Base-by-base conservation (phyloP, 2,329 filamentous ascomycete species). In the Fusarium continuum region DNA sequence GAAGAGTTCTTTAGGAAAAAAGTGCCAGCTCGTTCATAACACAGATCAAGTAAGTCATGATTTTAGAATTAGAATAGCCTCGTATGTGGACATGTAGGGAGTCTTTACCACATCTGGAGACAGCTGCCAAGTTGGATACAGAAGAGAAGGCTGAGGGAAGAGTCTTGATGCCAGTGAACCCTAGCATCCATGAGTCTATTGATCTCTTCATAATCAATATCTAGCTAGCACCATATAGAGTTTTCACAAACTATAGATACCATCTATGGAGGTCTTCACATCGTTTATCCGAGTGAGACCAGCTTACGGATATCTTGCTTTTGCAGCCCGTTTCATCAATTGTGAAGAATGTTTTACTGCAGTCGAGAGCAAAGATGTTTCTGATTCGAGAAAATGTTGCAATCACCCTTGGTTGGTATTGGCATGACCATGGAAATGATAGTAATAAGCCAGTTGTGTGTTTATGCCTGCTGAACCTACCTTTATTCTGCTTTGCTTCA, bases 361-460 rank as follows among this genome's bases (percentile, higher is more conserved):
- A 1, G 82, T 87, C 0, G 82, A 85, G 44, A 83, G 85, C 6
- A 73, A 79, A 82, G 49, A 82, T 87, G 61, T 72, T 75, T 3
- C 82, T 87, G 70, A 67, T 76, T 17, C 76, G 79, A 3, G 83
- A 84, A 8, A 84, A 87, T 60, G 81, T 87, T 2, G 82, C 87
- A 13, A 71, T 86, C 1, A 87, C 85, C 0, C 85, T 84, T 0
- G 81, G 78, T 0, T 87, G 84, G 84, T 81, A 85, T 66, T 87
- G 82, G 78, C 84, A 86, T 57, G 85, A 87, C 56, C 84, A 87
- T 53, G 85, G 85, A 4, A 86, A 86, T 41, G 83, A 87, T 53
- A 81, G 83, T 8, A 74, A 76, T 1, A 76, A 76, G 2, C 82
- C 83, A 0, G 81, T 86, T 70, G 80, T 87, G 23, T 87, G 85